Evolutionary conservation across 148 eudicot species (phyloP), one percentile per base, ranked within the genome.

Genomic region (Persicaria maculosa): DNA sequence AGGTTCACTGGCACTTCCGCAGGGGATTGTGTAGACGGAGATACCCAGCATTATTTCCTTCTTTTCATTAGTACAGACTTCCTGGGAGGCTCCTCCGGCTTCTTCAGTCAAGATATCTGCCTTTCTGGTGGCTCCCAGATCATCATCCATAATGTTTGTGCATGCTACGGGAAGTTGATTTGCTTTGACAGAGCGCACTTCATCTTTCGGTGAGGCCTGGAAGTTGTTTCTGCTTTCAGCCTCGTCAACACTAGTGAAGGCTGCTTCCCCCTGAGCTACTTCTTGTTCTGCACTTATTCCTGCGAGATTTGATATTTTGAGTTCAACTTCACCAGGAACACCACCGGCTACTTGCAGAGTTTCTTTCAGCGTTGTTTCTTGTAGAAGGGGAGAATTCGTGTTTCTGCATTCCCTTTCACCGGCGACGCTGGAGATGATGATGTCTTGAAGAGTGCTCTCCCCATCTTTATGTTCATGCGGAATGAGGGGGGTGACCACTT

Each of bases 381-480:
- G 31, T 57, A 57, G 20, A 17, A 57, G 64, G 65, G 65, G 58
- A 53, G 58, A 53, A 53, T 53, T 53, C n/a, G 19, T 53, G 62
- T 16, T 57, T 19, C 62, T 31, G 40, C 40, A 31, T 31, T 31
- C 40, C 40, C 40, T 19, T 48, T 48, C 52, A 7, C 12, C 9
- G 11, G 52, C 12, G 52, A 48, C 52, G 9, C 0, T 48, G 52
- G 52, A 48, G 52, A 14, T 8, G 11, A 7, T 10, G 52, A 48
- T 10, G 9, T 48, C 52, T 9, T 48, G 14, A 7, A 48, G 12
- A 7, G 52, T 14, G 9, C 12, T 48, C 9, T 48, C 52, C 52
- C 3, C 1, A 10, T 48, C 14, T 48, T 2, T 48, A 48, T 14
- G 12, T 48, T 48, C 52, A 2, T 10, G 12, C 12, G 52, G 52